Evolutionary conservation across 1,284 basidiomycete species (phyloP), one percentile per base, ranked within the genome.

Genomic region (Mycena sp.): DNA sequence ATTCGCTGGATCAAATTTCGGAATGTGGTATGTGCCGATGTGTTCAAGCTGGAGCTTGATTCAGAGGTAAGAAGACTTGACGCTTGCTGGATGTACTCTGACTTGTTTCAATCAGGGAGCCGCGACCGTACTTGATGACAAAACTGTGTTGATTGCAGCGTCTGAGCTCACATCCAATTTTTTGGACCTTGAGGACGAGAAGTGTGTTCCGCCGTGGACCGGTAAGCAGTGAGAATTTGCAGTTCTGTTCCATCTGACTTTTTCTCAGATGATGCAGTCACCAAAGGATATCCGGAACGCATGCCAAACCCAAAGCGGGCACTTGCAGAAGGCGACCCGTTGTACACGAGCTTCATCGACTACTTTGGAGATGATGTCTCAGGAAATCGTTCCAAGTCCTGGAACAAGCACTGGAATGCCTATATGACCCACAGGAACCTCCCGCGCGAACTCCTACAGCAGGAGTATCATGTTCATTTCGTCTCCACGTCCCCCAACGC

Each of bases 361-460:
- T 45, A 38, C n/a, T 50, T 57, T 26, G 41, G 38, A 4, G 61
- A 63, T 43, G 67, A 71, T 49, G 67, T 71, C 4, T 71, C 70
- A 16, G 72, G 72, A 2, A 70, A 70, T 50, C 55, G 62, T 12
- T 67, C 67, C 12, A 74, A 74, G 57, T 66, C 64, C 30, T 72
- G 65, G 37, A 70, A 74, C 51, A 71, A 72, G 48, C 71, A 73
- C 37, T 61, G 56, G 26, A 72, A 72, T 32, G 49, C 61, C 6
- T 73, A 71, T 29, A 41, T 49, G 26, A 49, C 53, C n/a, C n/a
- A 65, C 21, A 11, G 40, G 3, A 10, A 17, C 3, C 58, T 65
- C 11, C 63, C 63, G 7, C 40, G 61, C 5, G n/a, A 51, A 17
- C 35, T 63, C 25, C 48, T 52, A 11, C 53, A 63, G 26, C 61